Evolutionary conservation across 352 stramenopile species (phyloP).

Genomic region (Bremia lactucae): DNA sequence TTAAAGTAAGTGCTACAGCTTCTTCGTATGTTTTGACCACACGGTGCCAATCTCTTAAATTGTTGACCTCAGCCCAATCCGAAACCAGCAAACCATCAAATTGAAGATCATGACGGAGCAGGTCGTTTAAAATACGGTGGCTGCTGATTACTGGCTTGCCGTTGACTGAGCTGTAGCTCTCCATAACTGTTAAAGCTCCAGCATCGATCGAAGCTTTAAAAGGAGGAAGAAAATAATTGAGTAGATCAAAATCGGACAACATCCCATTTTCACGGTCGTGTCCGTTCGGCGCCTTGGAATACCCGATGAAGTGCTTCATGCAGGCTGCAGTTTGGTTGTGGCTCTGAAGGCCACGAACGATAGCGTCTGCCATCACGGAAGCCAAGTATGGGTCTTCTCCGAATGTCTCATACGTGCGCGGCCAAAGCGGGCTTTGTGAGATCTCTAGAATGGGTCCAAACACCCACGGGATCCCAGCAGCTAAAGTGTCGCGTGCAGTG

Average conservation of each 20-base stretch:
- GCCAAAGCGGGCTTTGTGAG: conserved; percentile 81
- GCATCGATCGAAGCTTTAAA: conserved; percentile 72
- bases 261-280: conserved; percentile 71
- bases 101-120: conserved; percentile 67
- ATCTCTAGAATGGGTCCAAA: conserved; percentile 87
- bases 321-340: conserved; percentile 58
- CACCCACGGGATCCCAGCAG: conserved; percentile 85
- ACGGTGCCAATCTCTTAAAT: conserved; percentile 52
- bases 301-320: conserved; percentile 87
- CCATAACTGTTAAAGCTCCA: conserved; percentile 81
- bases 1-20: conserved; percentile 49
- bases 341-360: conserved; percentile 78
- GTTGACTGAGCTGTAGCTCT: conserved; percentile 88
- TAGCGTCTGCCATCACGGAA: conserved; percentile 61
- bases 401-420: conserved; percentile 89
- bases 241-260: conserved; percentile 50
- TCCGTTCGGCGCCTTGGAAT: too few relatives aligned
- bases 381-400: conserved; percentile 85
- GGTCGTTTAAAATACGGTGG: conserved; percentile 47
- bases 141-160: conserved; percentile 83
- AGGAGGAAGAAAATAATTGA: conserved; percentile 73
- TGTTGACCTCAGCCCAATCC: conserved; percentile 88
- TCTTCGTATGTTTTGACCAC: conserved; percentile 29
- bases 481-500: conserved; percentile 75
- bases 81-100: conserved; percentile 86